A percentile compares a stretch with the other conserved stretches of the same genome.
Evolutionary conservation across 2,329 filamentous ascomycete genomes (phyloP).

Genomic region (Septoria petroselini): DNA sequence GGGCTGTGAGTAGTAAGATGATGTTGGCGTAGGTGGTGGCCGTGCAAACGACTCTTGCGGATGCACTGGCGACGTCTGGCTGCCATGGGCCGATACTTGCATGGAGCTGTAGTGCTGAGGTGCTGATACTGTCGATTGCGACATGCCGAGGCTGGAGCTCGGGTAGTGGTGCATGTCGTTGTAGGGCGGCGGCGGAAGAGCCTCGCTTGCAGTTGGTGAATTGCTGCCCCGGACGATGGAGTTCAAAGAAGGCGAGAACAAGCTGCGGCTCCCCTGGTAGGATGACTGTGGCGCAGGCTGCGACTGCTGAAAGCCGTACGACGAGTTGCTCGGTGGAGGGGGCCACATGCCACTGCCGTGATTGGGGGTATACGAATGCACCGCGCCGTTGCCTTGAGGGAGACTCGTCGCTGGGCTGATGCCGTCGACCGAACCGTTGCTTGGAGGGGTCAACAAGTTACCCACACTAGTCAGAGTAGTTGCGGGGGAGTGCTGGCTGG

Average conservation of each 20-base stretch:
- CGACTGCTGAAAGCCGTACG: slow-evolving; percentile 51
- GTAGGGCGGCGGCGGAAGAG: slow-evolving; percentile 64
- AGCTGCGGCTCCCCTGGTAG: slow-evolving; percentile 46
- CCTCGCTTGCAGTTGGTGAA: slow-evolving; percentile 60
- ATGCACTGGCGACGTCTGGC: slow-evolving; percentile 53
- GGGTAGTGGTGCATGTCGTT: slow-evolving; percentile 62
- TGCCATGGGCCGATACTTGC: slow-evolving; percentile 33
- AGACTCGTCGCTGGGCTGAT: slow-evolving; percentile 59
- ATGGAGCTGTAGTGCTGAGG: slow-evolving; percentile 48
- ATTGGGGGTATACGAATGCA: slow-evolving; percentile 58
- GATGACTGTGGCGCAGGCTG: slow-evolving; percentile 48
- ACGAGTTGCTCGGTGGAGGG: slow-evolving; percentile 53
- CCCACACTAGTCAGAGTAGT: slow-evolving; percentile 52
- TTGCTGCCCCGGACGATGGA: slow-evolving; percentile 54
- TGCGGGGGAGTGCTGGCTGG: slow-evolving; percentile 47
- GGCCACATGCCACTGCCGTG: slow-evolving; percentile 58
- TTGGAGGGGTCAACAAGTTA: slow-evolving; percentile 61
- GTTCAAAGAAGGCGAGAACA: slow-evolving; percentile 58
- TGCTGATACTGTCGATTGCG: slow-evolving; percentile 49
- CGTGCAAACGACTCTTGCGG: slow-evolving; percentile 58
- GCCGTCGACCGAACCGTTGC: slow-evolving; percentile 58
- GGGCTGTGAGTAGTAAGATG: slow-evolving; percentile 60
- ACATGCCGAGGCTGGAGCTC: slow-evolving; percentile 53
- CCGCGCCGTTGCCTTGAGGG: slow-evolving; percentile 53
- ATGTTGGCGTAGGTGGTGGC: slow-evolving; percentile 58